Conservation (phyloP, 2,329 filamentous ascomycete genomes). For the Clarireedia monteithiana region DNA sequence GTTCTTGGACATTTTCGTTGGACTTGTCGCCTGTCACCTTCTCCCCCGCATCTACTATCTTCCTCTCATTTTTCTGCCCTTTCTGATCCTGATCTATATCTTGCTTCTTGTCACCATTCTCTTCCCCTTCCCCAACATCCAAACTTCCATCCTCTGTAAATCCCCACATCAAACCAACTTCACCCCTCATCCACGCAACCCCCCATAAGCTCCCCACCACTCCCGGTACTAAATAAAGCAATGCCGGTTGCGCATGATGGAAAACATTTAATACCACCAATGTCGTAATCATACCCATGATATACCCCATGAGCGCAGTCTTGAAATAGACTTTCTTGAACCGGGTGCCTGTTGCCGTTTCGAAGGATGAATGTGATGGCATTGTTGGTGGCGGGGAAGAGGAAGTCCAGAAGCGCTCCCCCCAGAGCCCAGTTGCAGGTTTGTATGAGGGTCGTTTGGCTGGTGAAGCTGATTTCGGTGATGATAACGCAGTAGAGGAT, state of each 20-base stretch:
- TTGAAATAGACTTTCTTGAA: constrained; percentile 86
- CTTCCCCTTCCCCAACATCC: constrained; percentile 29
- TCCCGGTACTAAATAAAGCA: constrained; percentile 86
- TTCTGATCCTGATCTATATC: constrained; percentile 10
- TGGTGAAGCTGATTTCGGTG: constrained; percentile 31
- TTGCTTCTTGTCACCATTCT: not conserved
- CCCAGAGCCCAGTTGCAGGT: constrained; percentile 67
- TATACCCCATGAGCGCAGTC: constrained; percentile 68
- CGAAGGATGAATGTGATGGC: not conserved
- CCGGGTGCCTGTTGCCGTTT: constrained; percentile 19
- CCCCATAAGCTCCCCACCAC: constrained; percentile 70
- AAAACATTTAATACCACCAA: constrained; percentile 70
- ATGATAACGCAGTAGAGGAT: constrained; percentile 24
- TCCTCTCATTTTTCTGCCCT: constrained; percentile 12
- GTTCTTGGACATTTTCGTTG: too few species aligned
- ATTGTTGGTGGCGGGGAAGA: not conserved
- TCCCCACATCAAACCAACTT: constrained; percentile 67
- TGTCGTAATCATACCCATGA: constrained; percentile 69
- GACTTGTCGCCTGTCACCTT: too few species aligned
- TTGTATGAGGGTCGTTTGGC: constrained; percentile 37
- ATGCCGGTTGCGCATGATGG: constrained; percentile 77
- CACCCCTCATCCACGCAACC: constrained; percentile 63
- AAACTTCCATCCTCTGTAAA: constrained; percentile 68
- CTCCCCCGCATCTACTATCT: too few species aligned
- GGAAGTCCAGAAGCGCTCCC: constrained; percentile 70